A percentile compares a stretch with the other conserved stretches of the same genome.
Evolutionary conservation across 257 asterid species (phyloP).

Genomic region (Osmanthus fragrans): DNA sequence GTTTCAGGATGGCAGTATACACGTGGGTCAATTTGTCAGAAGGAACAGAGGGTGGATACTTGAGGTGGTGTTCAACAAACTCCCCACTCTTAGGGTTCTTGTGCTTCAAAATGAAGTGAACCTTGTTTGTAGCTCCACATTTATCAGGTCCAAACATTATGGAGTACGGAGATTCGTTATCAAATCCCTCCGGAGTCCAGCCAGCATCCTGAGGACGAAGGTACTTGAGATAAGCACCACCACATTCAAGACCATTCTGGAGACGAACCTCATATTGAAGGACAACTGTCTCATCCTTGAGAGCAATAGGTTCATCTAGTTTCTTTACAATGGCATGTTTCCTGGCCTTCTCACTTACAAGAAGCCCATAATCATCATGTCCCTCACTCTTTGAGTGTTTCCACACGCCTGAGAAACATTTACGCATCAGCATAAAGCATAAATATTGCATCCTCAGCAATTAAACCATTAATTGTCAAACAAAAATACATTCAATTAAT

Average conservation of each 20-base stretch:
- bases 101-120: conserved; percentile 92
- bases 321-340: conserved; percentile 90
- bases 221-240: conserved; percentile 93
- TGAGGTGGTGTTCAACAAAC: conserved; percentile 90
- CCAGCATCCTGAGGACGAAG: conserved; percentile 93
- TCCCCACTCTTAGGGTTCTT: conserved; percentile 83
- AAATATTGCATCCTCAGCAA: background rate
- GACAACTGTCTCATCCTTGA: conserved; percentile 70
- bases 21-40: conserved; percentile 91
- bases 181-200: conserved; percentile 80
- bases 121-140: conserved; percentile 96
- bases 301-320: conserved; percentile 59
- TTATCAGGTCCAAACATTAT: conserved; percentile 98
- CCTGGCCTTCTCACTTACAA: conserved; percentile 83
- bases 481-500: background rate
- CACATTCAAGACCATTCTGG: conserved; percentile 94
- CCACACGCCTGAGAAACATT: conserved; percentile 67
- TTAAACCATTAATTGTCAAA: background rate
- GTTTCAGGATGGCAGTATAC: conserved; percentile 83
- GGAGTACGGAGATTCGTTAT: conserved; percentile 87
- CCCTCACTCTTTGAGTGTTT: conserved; percentile 90
- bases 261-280: conserved; percentile 93
- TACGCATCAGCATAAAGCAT: background rate
- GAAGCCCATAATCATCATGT: conserved; percentile 92
- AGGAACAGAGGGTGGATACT: conserved; percentile 89